A percentile compares a stretch with the other conserved stretches of the same genome.
Evolutionary conservation across 768 basidiomycete species (phyloP).

Genomic region (Coprinopsis sp.): DNA sequence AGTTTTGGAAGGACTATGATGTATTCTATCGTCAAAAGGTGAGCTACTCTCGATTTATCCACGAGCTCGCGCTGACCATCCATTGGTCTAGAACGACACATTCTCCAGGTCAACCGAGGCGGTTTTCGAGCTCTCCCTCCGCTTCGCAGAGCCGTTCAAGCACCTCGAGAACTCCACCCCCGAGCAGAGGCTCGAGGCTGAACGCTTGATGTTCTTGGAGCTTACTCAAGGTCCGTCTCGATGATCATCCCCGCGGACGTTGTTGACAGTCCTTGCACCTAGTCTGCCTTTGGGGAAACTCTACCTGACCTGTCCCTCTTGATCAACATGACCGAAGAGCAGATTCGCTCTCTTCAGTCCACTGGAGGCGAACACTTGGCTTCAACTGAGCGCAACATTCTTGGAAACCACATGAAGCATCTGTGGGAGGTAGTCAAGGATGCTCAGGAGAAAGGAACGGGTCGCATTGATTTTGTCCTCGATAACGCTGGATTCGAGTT

Average conservation of each 20-base stretch:
- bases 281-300: conserved; percentile 98
- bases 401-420: conserved; percentile 73
- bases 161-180: conserved; percentile 49
- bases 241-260: neutral
- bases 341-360: conserved; percentile 93
- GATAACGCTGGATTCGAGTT: conserved; percentile 89
- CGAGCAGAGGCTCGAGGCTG: conserved; percentile 60
- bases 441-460: conserved; percentile 64
- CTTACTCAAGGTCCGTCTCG: conserved; percentile 74
- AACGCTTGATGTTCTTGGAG: conserved; percentile 86
- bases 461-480: conserved; percentile 75
- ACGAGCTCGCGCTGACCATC: conserved; percentile 8
- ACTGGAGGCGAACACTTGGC: conserved; percentile 95
- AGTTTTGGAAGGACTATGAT: conserved; percentile 87
- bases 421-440: conserved; percentile 74
- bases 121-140: conserved; percentile 89
- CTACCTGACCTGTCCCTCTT: conserved; percentile 91
- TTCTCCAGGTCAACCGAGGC: conserved; percentile 90
- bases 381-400: conserved; percentile 93
- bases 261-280: conserved; percentile 5
- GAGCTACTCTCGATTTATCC: neutral
- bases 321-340: conserved; percentile 97
- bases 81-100: conserved; percentile 74
- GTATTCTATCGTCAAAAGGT: conserved; percentile 95
- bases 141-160: conserved; percentile 83